phyloP scores from a whole-genome alignment of 805 yeast species.

The Candida sonorensis region DNA sequence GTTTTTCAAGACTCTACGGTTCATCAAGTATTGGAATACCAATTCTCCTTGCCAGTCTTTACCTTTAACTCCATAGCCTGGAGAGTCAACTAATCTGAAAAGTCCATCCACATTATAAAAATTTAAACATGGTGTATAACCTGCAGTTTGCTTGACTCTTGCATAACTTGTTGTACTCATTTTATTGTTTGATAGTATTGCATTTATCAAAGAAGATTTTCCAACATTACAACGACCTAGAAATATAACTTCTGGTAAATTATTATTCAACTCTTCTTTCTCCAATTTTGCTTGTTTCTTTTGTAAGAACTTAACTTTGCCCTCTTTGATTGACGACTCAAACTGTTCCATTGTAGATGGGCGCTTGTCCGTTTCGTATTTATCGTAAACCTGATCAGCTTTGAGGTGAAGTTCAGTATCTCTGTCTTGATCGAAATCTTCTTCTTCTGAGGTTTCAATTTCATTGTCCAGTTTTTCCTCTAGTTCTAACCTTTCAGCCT shows the following conservation, averaged over 20 bases:
- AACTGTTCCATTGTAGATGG: background rate
- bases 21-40: slow-evolving; percentile 53
- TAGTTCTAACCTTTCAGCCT: slow-evolving; percentile 20
- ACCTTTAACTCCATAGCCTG: slow-evolving; percentile 84
- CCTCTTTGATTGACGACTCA: slow-evolving; percentile 17
- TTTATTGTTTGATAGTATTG: slow-evolving; percentile 38
- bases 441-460: too few species aligned
- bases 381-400: background rate
- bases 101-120: slow-evolving; percentile 61
- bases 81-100: slow-evolving; percentile 71
- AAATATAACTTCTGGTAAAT: slow-evolving; percentile 67
- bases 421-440: slow-evolving; percentile 3
- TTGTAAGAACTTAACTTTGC: slow-evolving; percentile 20
- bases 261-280: slow-evolving; percentile 13
- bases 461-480: slow-evolving; percentile 1
- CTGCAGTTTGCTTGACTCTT: slow-evolving; percentile 27
- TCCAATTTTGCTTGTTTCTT: slow-evolving; percentile 16
- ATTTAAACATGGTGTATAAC: slow-evolving; percentile 56
- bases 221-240: slow-evolving; percentile 86
- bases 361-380: slow-evolving; percentile 1
- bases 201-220: slow-evolving; percentile 70
- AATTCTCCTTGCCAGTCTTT: slow-evolving; percentile 60
- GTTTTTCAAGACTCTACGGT: slow-evolving; percentile 46
- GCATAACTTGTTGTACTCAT: slow-evolving; percentile 35
- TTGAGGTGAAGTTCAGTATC: background rate